Evolutionary conservation across 192 early-diverging fungal genomes (phyloP), one percentile per base, ranked within the genome.

Genomic region (Gaertneriomyces sp.): DNA sequence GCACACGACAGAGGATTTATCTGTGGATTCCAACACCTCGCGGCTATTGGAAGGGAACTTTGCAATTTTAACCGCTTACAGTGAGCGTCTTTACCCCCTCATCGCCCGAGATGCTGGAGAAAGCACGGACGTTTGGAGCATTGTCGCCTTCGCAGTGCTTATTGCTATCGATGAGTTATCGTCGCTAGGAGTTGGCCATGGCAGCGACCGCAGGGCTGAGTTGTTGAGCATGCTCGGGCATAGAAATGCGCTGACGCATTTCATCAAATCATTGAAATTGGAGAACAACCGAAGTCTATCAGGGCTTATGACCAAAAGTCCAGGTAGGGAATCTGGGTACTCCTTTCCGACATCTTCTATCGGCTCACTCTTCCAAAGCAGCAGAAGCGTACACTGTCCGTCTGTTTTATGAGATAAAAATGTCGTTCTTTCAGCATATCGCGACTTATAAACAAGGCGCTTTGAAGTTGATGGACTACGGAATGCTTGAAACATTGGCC

Each of bases 51-150:
- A 60, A 16, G 50, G 62, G 10, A 76, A 68, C 55, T 45, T 62
- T 66, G 57, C 52, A 8, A 49, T 74, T 9, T 64, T 81, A 17
- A 43, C 19, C 7, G 58, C 20, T 3, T 67, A 77, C 42, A 88
- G 90, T 9, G 91, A 93, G 42, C 76, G 82, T 11, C 73, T 95
- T 53, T 75, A 95, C 25, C 89, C 92, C 58, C 63, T 84, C 0
- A 71, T 91, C 6, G 87, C 88, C 58, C 77, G 82, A 5, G 96
- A 98, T 76, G 96, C 93, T 0, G 84, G 88, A 2, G 90, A 93
- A 63, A 90, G 87, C 5, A 80, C 83, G 38, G 87, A 85, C 45
- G 85, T 90, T 4, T 93, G 90, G 85, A 89, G 91, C 57, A 91
- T 91, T 6, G 86, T 92, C 5, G 90, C 96, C 0, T 93, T 94